These are phyloP conservation scores for Colletotrichum sp. DNA, from an alignment of 2,329 filamentous ascomycete genomes.

Conservation along the genomic window DNA sequence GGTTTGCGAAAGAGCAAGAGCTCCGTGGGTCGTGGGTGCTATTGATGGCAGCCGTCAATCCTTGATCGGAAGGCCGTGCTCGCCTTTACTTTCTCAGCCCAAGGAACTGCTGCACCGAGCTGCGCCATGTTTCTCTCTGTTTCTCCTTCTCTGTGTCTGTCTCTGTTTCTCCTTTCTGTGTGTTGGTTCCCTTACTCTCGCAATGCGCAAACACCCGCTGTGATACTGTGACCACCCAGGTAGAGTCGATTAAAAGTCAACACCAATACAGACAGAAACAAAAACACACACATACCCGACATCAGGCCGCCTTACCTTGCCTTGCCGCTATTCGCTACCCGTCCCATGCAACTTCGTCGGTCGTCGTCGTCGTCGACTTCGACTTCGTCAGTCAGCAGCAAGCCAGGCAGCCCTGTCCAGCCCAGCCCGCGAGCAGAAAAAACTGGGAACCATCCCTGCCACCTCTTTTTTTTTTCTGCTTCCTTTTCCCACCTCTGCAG, in stretches of 20 bases:
- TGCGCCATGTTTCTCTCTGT: not conserved
- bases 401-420: not conserved
- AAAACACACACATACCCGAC: not conserved
- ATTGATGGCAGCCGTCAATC: not conserved
- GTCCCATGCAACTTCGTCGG: not conserved
- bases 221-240: not conserved
- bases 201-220: not conserved
- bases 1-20: not conserved
- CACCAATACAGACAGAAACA: not conserved
- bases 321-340: not conserved
- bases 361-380: not conserved
- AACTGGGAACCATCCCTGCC: constrained; percentile 26
- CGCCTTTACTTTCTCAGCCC: not conserved
- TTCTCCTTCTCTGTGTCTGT: not conserved
- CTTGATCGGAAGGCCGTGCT: not conserved
- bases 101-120: not conserved
- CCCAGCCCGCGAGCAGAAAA: not conserved
- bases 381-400: not conserved
- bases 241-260: not conserved
- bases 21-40: not conserved
- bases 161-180: not conserved
- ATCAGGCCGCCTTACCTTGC: not conserved
- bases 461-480: not conserved
- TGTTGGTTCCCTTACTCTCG: not conserved
- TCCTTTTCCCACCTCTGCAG: not conserved